These are phyloP conservation scores for Pseudogymnoascus sp. DNA, from an alignment of 2,329 filamentous ascomycete genomes.

Conservation along the genomic window DNA sequence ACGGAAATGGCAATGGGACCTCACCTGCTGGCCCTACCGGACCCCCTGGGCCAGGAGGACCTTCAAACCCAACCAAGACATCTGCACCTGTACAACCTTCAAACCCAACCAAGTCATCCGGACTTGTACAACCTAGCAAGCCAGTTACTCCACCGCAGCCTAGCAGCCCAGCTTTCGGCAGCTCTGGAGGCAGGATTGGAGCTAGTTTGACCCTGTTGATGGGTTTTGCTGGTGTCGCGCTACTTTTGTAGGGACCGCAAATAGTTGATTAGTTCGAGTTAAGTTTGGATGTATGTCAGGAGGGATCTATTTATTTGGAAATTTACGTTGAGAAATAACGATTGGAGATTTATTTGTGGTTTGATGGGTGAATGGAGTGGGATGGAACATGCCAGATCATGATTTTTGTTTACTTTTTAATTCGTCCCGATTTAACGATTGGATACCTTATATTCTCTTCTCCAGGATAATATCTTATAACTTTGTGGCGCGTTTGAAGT, in stretches of 20 bases:
- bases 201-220: not conserved
- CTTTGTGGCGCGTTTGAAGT: not conserved
- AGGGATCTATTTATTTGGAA: not conserved
- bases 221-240: not conserved
- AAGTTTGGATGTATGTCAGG: not conserved
- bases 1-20: not conserved
- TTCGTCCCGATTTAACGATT: conserved; percentile 3
- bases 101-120: not conserved
- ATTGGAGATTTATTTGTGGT: conserved; percentile 7
- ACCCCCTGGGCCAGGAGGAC: not conserved
- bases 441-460: conserved; percentile 6
- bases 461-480: not conserved
- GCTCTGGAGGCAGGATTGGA: not conserved
- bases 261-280: not conserved
- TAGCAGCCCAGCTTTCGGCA: not conserved
- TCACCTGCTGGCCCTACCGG: not conserved
- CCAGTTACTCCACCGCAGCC: not conserved
- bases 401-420: conserved; percentile 6
- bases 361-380: not conserved
- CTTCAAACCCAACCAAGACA: not conserved
- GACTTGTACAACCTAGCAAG: not conserved
- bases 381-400: not conserved
- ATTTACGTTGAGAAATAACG: not conserved
- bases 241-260: not conserved
- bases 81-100: not conserved